Evolutionary conservation across 2,329 filamentous ascomycete genomes (phyloP), one percentile per base, ranked within the genome.

Genomic region (Stagonosporopsis rhizophila): DNA sequence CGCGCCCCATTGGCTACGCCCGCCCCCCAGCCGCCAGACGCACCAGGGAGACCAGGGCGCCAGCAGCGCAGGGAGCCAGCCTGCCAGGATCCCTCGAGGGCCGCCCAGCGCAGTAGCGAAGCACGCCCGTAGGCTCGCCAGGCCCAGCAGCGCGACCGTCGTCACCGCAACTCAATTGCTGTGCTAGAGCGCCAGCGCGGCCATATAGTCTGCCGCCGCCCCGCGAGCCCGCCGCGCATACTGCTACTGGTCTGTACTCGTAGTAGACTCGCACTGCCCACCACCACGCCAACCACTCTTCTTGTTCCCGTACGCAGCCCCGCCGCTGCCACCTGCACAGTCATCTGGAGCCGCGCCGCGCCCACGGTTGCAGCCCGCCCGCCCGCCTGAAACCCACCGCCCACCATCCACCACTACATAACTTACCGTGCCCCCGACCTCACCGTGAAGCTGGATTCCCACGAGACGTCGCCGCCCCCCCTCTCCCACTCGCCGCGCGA

Each of bases 391-490:
- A 30, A 9, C 27, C 7, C 27, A 11, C 7, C 27, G 11, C 11
- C 27, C 27, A 4, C 11, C 27, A 7, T 7, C 23, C 23, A 25
- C 4, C 23, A 25, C 4, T 39, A 25, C 38, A 50, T 12, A 44
- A 20, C 46, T 11, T 14, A 44, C 34, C 54, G 48, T 30, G 22
- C 28, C 40, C 47, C 52, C 47, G 23, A 44, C 37, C 32, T 63
- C 60, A 70, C 69, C 75, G 78, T 77, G 73, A 85, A 83, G 79
- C 82, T 82, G 78, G 81, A 82, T 78, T 81, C 80, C 70, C 79
- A 80, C 70, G 77, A 78, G 71, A 78, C 80, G 72, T 61, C 66
- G 57, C 80, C 81, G 66, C 81, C 80, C 67, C 79, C 81, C 68
- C 78, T 81, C 71, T 80, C 79, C 70, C 77, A 81, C 75, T 84